phyloP scores from a whole-genome alignment of 306 rosid species.

The Pterocarpus macrocarpus region DNA sequence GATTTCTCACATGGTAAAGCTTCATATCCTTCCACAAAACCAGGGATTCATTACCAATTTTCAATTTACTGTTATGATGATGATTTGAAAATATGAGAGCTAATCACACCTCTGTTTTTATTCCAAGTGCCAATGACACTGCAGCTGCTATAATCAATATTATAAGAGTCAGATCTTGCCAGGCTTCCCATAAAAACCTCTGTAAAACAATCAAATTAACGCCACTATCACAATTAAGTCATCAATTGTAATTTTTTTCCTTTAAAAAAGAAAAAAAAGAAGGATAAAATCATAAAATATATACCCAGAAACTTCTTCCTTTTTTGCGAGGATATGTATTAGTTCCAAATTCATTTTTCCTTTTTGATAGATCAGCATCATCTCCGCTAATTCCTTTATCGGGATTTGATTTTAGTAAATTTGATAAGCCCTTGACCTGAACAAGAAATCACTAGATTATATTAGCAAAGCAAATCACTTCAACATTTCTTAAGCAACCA shows the following conservation, averaged over 20 bases:
- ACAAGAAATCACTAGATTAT: slow-evolving; percentile 31
- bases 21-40: slow-evolving; percentile 31
- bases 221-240: slow-evolving; percentile 11
- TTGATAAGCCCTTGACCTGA: slow-evolving; percentile 80
- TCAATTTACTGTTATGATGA: slow-evolving; percentile 26
- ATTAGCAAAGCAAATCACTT: slow-evolving; percentile 38
- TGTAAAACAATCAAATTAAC: slow-evolving; percentile 54
- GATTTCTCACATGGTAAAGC: slow-evolving; percentile 6
- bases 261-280: background rate
- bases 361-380: slow-evolving; percentile 64
- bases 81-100: slow-evolving; percentile 15
- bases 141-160: slow-evolving; percentile 92
- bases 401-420: slow-evolving; percentile 66
- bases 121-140: slow-evolving; percentile 90
- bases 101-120: slow-evolving; percentile 85
- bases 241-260: slow-evolving; percentile 15
- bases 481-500: slow-evolving; percentile 21
- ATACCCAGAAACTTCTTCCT: slow-evolving; percentile 92
- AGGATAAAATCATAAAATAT: slow-evolving; percentile 29
- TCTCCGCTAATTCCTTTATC: slow-evolving; percentile 82
- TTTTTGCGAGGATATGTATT: slow-evolving; percentile 96
- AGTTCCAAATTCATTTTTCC: slow-evolving; percentile 86
- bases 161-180: slow-evolving; percentile 96
- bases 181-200: slow-evolving; percentile 98
- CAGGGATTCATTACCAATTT: slow-evolving; percentile 29